A percentile compares a stretch with the other conserved stretches of the same genome.
Conservation (phyloP, 345 rosid species). For the Arabidopsis arenosa region DNA sequence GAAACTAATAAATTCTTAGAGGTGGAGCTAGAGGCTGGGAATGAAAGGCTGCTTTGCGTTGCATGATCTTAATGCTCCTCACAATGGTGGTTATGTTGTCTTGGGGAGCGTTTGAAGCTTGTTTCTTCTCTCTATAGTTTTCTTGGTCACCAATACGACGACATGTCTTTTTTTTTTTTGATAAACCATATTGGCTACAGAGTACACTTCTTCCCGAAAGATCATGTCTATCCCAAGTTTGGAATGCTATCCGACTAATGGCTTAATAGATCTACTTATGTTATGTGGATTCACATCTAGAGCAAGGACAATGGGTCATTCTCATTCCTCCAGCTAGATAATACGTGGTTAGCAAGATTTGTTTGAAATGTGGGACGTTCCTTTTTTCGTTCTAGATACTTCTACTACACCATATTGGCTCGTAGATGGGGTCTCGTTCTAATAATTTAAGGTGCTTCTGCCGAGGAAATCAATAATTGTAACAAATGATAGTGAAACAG, state of each 20-base stretch:
- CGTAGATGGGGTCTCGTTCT: neutral
- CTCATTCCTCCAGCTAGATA: neutral
- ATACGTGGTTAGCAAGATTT: neutral
- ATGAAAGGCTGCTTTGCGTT: neutral
- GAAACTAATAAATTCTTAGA: neutral
- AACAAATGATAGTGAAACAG: slow-evolving; percentile 19
- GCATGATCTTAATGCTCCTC: neutral
- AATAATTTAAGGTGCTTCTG: neutral
- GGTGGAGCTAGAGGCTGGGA: too few relatives aligned
- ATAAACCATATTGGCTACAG: too few relatives aligned
- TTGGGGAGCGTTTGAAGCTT: too few relatives aligned
- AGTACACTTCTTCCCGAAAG: too few relatives aligned
- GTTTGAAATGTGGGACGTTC: neutral
- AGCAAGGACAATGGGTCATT: neutral
- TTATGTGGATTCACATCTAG: neutral
- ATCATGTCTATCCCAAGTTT: too few relatives aligned
- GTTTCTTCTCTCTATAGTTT: neutral
- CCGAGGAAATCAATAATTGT: neutral
- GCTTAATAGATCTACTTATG: neutral
- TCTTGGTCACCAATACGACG: neutral
- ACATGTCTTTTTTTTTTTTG: neutral
- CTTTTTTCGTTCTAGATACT: slow-evolving; percentile 10
- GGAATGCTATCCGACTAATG: too few relatives aligned
- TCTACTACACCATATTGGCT: neutral
- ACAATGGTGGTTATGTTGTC: neutral